These are phyloP conservation scores for Petrea volubilis DNA, from an alignment of 257 asterid species.

Conservation along the genomic window DNA sequence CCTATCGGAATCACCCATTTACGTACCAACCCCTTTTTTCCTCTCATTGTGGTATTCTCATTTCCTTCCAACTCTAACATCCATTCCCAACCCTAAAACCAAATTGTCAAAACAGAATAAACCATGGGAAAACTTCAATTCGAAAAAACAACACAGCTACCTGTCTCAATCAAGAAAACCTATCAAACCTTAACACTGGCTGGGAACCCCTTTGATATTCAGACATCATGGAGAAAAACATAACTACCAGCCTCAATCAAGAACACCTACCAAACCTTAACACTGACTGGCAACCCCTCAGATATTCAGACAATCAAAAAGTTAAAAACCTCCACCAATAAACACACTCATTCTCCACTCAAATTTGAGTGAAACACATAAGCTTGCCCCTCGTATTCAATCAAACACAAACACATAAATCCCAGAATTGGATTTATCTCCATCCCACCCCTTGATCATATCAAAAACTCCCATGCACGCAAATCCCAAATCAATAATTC, in stretches of 20 bases:
- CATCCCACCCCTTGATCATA: constrained; percentile 19
- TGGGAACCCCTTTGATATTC: not conserved
- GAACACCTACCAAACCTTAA: constrained; percentile 9
- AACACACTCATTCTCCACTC: constrained; percentile 15
- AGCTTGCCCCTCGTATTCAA: not conserved
- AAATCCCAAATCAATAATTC: constrained; percentile 14
- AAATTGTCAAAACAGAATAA: constrained; percentile 10
- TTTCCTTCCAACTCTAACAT: constrained; percentile 44
- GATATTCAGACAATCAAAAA: too few relatives aligned
- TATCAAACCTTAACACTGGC: constrained; percentile 1
- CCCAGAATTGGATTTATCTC: not conserved
- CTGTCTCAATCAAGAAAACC: constrained; percentile 11
- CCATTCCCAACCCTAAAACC: constrained; percentile 34
- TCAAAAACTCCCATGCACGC: not conserved
- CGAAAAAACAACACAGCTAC: constrained; percentile 10
- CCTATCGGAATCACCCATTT: constrained; percentile 66
- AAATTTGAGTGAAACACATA: constrained; percentile 17
- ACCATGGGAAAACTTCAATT: constrained; percentile 1
- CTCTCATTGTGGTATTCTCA: constrained; percentile 66
- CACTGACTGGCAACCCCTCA: not conserved
- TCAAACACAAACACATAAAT: constrained; percentile 14
- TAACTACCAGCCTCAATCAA: constrained; percentile 13
- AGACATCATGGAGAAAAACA: not conserved
- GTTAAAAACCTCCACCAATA: not conserved
- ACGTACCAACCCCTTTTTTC: constrained; percentile 35